Evolutionary conservation across 2,329 filamentous ascomycete species (phyloP), one percentile per base, ranked within the genome.

Genomic region (Xylariaceae sp.): DNA sequence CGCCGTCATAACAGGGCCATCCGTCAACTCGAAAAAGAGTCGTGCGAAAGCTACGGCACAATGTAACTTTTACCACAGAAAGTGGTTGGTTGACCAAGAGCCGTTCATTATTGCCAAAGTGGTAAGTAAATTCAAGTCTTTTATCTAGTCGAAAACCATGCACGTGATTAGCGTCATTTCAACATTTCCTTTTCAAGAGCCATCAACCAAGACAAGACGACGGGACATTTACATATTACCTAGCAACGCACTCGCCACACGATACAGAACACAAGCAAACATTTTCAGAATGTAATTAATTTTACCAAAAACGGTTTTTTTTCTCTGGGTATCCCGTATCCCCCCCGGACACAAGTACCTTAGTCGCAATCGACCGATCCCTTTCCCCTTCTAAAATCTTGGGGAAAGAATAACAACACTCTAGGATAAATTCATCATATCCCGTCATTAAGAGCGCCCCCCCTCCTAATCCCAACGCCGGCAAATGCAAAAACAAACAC

Each of bases 401-500:
- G 19, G 19, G 19, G 19, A 19, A 19, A 19, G 19, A 19, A 19
- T 19, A 19, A 19, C 19, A 19, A 19, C 19, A 19, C 19, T 19
- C 19, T 19, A 19, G 19, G 19, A 35, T 27, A 40, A n/a, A 50
- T 58, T 58, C 49, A 58, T 50, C 57, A 60, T 44, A 54, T 62
- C 57, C 62, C 53, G 54, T 63, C 61, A 58, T 63, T 57, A 44
- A 19, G 19, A 19, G 19, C 19, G 19, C 19, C 19, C 19, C 19
- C 19, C 1, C 19, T 19, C 61, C 60, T 39, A 53, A 37, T 45
- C 63, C 43, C 53, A 64, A 61, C 65, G 65, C 65, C 65, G 50
- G 55, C 51, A 62, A 63, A 67, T 65, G 60, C 62, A 65, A 60
- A 19, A 55, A 53, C 41, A 3, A 35, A 49, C 34, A 55, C 54